A percentile compares a stretch with the other conserved stretches of the same genome.
Evolutionary conservation across 192 early-diverging fungal genomes (phyloP).

Genomic region (Podila epigama): DNA sequence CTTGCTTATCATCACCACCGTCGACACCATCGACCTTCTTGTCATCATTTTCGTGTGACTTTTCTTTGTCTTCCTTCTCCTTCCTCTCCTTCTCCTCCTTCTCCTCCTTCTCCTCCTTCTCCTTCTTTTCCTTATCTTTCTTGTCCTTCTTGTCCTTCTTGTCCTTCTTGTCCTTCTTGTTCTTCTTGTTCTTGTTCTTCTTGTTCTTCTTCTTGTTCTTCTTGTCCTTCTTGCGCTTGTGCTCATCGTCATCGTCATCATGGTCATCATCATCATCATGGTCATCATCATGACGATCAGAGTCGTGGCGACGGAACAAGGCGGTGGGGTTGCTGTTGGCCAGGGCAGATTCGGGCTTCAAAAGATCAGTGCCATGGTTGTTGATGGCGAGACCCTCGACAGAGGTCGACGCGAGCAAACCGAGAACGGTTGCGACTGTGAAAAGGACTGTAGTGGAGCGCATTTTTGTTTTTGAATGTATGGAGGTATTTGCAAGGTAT

Average conservation of each 20-base stretch:
- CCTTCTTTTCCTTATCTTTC: background rate
- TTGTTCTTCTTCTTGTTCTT: background rate
- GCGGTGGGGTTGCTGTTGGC: background rate
- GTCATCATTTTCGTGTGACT: no score
- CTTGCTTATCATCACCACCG: no score
- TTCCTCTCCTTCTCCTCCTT: background rate
- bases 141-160: background rate
- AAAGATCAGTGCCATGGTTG: background rate
- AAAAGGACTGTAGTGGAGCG: constrained; percentile 11
- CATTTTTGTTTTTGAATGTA: constrained; percentile 3
- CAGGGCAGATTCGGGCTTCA: background rate
- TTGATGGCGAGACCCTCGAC: constrained; percentile 1
- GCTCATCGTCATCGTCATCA: background rate
- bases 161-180: background rate
- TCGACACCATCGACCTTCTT: no score
- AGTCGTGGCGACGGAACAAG: constrained; percentile 20
- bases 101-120: background rate
- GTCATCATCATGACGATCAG: background rate
- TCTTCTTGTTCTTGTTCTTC: background rate
- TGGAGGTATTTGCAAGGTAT: background rate
- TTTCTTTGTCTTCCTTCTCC: background rate
- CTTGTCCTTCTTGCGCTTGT: background rate
- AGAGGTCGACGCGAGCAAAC: constrained; percentile 15
- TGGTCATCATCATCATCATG: background rate
- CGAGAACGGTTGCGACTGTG: constrained; percentile 10